Conservation (phyloP, 2,329 filamentous ascomycete species). For the Paecilomyces niveus region DNA sequence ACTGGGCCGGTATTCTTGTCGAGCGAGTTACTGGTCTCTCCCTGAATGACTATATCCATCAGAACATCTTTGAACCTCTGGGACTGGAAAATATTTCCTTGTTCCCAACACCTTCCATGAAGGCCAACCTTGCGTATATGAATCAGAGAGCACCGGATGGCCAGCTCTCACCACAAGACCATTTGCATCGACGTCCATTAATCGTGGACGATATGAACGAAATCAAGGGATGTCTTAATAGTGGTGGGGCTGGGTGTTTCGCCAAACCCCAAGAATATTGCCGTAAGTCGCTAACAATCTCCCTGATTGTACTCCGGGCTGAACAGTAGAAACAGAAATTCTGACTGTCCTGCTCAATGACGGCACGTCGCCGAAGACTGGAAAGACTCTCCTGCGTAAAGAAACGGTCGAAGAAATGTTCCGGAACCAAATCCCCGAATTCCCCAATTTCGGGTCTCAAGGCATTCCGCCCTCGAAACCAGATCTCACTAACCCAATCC, state of each 20-base stretch:
- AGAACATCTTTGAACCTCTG: conserved; percentile 43
- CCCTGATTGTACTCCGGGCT: background rate
- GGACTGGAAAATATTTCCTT: conserved; percentile 47
- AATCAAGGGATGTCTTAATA: conserved; percentile 45
- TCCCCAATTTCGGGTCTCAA: conserved; percentile 47
- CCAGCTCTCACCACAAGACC: conserved; percentile 38
- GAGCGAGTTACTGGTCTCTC: conserved; percentile 38
- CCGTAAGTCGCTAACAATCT: conserved; percentile 34
- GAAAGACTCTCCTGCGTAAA: conserved; percentile 46
- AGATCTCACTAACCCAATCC: conserved; percentile 40
- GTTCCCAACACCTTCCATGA: conserved; percentile 50
- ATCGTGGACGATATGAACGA: conserved; percentile 38
- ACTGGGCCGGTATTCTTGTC: conserved; percentile 49
- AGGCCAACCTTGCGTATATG: conserved; percentile 50
- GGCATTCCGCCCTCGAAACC: conserved; percentile 42
- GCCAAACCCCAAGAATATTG: conserved; percentile 55
- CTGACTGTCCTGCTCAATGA: conserved; percentile 58
- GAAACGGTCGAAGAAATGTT: conserved; percentile 59
- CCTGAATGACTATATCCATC: conserved; percentile 45
- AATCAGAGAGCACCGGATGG: conserved; percentile 45
- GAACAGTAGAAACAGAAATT: conserved; percentile 38
- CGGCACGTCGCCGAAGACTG: conserved; percentile 53
- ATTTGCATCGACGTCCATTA: conserved; percentile 44
- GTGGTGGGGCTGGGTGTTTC: conserved; percentile 57
- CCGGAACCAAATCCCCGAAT: conserved; percentile 52